Evolutionary conservation across 2,329 filamentous ascomycete genomes (phyloP).

Genomic region (Alternaria incomplexa): DNA sequence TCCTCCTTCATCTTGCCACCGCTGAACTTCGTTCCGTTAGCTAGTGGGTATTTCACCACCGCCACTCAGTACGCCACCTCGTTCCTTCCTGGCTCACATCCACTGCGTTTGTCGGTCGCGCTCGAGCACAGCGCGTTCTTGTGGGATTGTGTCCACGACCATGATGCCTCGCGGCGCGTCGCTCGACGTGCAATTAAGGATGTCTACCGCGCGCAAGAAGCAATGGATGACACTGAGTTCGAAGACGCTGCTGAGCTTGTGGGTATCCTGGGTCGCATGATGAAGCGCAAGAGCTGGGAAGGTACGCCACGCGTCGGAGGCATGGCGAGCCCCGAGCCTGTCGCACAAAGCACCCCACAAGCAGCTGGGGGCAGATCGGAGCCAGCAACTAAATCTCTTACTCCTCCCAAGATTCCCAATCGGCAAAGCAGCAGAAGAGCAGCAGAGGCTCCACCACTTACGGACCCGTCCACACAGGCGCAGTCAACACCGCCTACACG

Average conservation of each 20-base stretch:
- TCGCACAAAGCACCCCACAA: conserved; percentile 20
- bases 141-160: conserved; percentile 89
- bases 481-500: conserved; percentile 26
- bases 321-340: conserved; percentile 38
- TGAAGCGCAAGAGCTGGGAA: conserved; percentile 66
- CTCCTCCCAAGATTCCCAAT: conserved; percentile 19
- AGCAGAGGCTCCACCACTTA: conserved; percentile 34
- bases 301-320: conserved; percentile 44
- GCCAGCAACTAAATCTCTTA: conserved; percentile 10
- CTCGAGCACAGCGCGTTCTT: conserved; percentile 92
- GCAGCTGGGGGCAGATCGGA: conserved; percentile 13
- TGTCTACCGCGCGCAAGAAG: conserved; percentile 88
- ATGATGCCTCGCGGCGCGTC: conserved; percentile 74
- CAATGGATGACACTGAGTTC: conserved; percentile 95
- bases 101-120: conserved; percentile 85
- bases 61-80: conserved; percentile 76
- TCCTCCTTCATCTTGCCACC: conserved; percentile 81
- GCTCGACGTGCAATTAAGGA: conserved; percentile 86
- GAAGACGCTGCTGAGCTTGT: conserved; percentile 89
- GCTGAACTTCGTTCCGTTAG: conserved; percentile 81
- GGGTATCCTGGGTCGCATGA: conserved; percentile 84
- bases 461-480: conserved; percentile 24
- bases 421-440: conserved; percentile 32
- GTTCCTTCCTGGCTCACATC: conserved; percentile 85
- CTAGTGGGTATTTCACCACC: conserved; percentile 79